Conservation (phyloP, 805 yeast species). For the Wickerhamomyces alni region DNA sequence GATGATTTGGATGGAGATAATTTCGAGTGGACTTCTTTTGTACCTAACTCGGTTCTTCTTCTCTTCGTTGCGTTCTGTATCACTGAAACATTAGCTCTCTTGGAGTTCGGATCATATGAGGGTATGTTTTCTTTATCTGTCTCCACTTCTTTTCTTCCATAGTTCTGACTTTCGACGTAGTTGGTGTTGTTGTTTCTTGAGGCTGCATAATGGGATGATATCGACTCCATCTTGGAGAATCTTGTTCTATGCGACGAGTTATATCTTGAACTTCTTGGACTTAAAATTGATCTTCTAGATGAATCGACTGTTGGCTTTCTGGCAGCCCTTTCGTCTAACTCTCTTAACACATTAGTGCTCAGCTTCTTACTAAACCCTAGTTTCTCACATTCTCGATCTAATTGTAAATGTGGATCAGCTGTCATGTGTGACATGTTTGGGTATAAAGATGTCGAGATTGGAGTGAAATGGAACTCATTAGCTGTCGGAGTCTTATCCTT, state of each 20-base stretch:
- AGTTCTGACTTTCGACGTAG: too few relatives aligned
- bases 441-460: slow-evolving; percentile 8
- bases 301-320: slow-evolving; percentile 9
- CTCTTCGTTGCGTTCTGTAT: slow-evolving; percentile 18
- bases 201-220: slow-evolving; percentile 27
- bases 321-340: slow-evolving; percentile 28
- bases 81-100: slow-evolving; percentile 13
- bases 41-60: slow-evolving; percentile 17
- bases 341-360: slow-evolving; percentile 28
- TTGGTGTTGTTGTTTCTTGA: slow-evolving; percentile 4
- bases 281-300: slow-evolving; percentile 6
- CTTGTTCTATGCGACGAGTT: slow-evolving; percentile 19
- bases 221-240: slow-evolving; percentile 28
- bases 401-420: neutral
- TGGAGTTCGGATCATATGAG: slow-evolving; percentile 19
- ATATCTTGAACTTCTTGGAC: slow-evolving; percentile 19
- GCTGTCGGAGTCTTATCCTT: neutral
- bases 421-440: slow-evolving; percentile 18
- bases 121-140: slow-evolving; percentile 20
- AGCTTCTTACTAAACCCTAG: slow-evolving; percentile 28
- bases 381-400: slow-evolving; percentile 11
- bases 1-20: slow-evolving; percentile 1
- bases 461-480: neutral
- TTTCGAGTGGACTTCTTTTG: slow-evolving; percentile 8
- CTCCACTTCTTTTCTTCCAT: slow-evolving; percentile 5